Base-by-base conservation (phyloP, 2,329 filamentous ascomycete genomes). In the Karstenula rhodostoma region DNA sequence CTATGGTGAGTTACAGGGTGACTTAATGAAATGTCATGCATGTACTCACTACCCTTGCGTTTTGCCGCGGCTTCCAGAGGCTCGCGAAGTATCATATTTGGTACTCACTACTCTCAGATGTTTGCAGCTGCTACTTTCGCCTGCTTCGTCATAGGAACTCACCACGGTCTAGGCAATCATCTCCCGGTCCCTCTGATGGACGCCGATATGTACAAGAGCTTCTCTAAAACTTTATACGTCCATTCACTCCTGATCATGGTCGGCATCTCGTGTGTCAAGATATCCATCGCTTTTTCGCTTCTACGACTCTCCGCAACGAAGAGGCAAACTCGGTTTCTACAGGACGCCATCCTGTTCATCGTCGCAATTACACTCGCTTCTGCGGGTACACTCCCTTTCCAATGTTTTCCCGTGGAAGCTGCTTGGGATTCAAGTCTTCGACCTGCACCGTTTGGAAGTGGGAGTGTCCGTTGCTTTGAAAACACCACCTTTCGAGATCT, bases 111-210 rank as follows among this genome's bases (percentile, higher is more conserved):
- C 29, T 10, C 29, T 27, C 37, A 69, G 65, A 17, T 65, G 17
- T 54, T 68, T 10, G 60, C 62, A 4, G 40, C 66, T 4, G 65
- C 60, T 15, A 63, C 59, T 1, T 77, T 78, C 42, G 74, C 73
- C 8, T 83, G 79, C 59, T 84, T 85, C 59, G 70, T 81, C 7
- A 72, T 79, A 17, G 79, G 84, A 64, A 73, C 75, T 1, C 66
- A 78, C 4, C 73, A 82, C 59, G 84, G 83, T 2, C 70, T 86
- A 8, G 85, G 85, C 9, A 78, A 74, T 51, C 83, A 85, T 62
- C 69, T 73, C 10, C 60, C 73, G 4, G 78, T 78, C 3, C 73
- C 84, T 32, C 19, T 71, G 7, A 53, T 62, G 27, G 61, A 72
- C 2, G 56, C 58, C 1, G 29, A 66, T 0, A 78, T 80, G 47